Conservation (phyloP, 2,329 filamentous ascomycete species). For the Hypoxylon sp. region DNA sequence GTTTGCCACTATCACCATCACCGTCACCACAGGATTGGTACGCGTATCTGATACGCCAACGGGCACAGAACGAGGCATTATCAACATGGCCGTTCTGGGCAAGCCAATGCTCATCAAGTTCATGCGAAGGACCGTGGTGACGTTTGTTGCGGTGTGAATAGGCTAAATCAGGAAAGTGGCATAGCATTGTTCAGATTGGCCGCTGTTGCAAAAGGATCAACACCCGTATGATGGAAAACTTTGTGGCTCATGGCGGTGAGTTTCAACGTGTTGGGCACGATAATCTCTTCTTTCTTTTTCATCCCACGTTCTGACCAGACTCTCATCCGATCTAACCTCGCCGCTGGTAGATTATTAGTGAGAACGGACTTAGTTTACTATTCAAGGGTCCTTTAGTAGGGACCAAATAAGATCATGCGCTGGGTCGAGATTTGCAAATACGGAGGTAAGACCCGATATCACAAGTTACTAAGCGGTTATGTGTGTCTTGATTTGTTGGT, state of each 20-base stretch:
- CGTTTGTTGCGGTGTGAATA: constrained; percentile 46
- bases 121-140: constrained; percentile 38
- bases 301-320: constrained; percentile 34
- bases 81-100: constrained; percentile 37
- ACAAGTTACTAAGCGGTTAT: neutral
- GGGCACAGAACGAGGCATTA: constrained; percentile 32
- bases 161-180: constrained; percentile 46
- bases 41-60: constrained; percentile 30
- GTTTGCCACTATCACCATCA: constrained; percentile 28
- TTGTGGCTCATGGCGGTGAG: constrained; percentile 50
- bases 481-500: constrained; percentile 10
- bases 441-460: neutral
- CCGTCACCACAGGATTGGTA: constrained; percentile 29
- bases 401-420: constrained; percentile 23
- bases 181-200: constrained; percentile 39
- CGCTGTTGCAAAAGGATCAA: constrained; percentile 33
- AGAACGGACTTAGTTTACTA: constrained; percentile 7
- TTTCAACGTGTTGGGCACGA: constrained; percentile 43
- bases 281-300: constrained; percentile 25
- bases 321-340: constrained; percentile 6
- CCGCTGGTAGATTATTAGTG: constrained; percentile 10
- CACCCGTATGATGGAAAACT: constrained; percentile 39
- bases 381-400: constrained; percentile 17
- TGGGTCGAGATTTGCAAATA: neutral
- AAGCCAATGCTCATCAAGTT: constrained; percentile 41